A percentile compares a stretch with the other conserved stretches of the same genome.
These are phyloP conservation scores for Fonsecaea monophora DNA, from an alignment of 2,329 filamentous ascomycete species.

Conservation along the genomic window DNA sequence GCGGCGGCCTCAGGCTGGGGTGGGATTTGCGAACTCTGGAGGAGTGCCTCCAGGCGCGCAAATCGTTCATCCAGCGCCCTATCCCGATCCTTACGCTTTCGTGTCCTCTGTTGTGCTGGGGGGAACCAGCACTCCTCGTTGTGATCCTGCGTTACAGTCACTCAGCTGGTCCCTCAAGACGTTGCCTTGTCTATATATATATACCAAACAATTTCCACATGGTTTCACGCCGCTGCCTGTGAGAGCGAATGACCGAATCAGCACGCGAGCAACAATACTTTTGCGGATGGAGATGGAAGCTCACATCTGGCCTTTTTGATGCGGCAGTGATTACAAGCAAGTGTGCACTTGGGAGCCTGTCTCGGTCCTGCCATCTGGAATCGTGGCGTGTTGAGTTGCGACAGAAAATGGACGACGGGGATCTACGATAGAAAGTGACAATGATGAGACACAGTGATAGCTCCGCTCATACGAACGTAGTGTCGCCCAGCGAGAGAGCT, in stretches of 20 bases:
- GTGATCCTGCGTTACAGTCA: conserved; percentile 8
- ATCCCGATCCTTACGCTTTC: conserved; percentile 14
- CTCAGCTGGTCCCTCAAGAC: not conserved
- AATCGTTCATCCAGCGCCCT: conserved; percentile 3
- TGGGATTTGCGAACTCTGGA: conserved; percentile 4
- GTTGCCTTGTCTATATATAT: not conserved
- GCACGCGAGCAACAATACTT: not conserved
- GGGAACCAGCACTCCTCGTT: conserved; percentile 14
- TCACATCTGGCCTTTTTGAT: conserved; percentile 17
- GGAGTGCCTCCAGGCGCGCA: conserved; percentile 2
- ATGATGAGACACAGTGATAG: conserved; percentile 1
- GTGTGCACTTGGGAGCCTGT: conserved; percentile 5
- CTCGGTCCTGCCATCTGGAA: conserved; percentile 3
- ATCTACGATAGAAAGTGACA: not conserved
- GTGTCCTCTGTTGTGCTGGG: not conserved
- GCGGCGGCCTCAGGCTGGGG: not conserved
- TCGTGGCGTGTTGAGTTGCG: not conserved
- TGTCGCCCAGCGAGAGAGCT: not conserved
- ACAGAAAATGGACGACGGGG: not conserved
- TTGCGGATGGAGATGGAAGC: conserved; percentile 6
- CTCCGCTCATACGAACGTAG: conserved; percentile 9
- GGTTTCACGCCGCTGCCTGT: conserved; percentile 12
- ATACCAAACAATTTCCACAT: conserved; percentile 11
- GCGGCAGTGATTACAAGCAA: conserved; percentile 11
- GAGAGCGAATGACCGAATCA: not conserved